Percentiles rank a stretch among this genome's conserved stretches.
These are phyloP conservation scores for Heterobasidion annosum DNA, from an alignment of 1,284 basidiomycete genomes.

Conservation along the genomic window DNA sequence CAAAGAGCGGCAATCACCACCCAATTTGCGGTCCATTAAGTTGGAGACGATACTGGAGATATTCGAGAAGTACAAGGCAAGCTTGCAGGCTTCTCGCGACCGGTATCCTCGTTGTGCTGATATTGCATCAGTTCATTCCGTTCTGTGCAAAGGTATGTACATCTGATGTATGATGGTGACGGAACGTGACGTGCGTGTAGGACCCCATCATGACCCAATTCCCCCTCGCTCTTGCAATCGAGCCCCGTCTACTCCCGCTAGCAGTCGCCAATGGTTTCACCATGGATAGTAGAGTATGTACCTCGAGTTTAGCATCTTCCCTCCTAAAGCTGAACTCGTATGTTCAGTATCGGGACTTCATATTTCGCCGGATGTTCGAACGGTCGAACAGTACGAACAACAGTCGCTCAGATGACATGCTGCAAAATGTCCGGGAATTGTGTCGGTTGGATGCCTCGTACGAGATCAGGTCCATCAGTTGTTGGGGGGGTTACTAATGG, in stretches of 20 bases:
- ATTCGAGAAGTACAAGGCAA: conserved; percentile 59
- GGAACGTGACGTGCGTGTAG: conserved; percentile 23
- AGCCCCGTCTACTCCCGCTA: conserved; percentile 62
- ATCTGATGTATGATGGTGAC: conserved; percentile 6
- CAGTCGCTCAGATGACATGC: conserved; percentile 50
- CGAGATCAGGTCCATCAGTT: conserved; percentile 13
- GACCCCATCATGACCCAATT: conserved; percentile 71
- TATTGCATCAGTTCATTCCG: conserved; percentile 53
- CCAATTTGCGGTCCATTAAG: conserved; percentile 40
- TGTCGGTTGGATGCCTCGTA: conserved; percentile 59
- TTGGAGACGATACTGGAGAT: conserved; percentile 59
- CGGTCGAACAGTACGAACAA: conserved; percentile 34
- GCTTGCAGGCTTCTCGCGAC: conserved; percentile 13
- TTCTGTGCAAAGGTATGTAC: conserved; percentile 53
- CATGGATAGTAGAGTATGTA: conserved; percentile 54
- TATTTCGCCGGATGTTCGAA: conserved; percentile 77
- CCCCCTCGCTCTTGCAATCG: conserved; percentile 63
- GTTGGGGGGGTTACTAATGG: background rate
- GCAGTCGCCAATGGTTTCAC: conserved; percentile 63
- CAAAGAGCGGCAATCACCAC: conserved; percentile 54
- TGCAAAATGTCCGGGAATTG: conserved; percentile 57
- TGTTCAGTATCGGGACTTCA: conserved; percentile 64
- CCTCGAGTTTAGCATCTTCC: conserved; percentile 2
- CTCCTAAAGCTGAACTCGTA: conserved; percentile 4
- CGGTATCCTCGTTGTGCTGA: conserved; percentile 9